Base-by-base conservation (phyloP, 768 basidiomycete genomes). In the Suillus discolor region DNA sequence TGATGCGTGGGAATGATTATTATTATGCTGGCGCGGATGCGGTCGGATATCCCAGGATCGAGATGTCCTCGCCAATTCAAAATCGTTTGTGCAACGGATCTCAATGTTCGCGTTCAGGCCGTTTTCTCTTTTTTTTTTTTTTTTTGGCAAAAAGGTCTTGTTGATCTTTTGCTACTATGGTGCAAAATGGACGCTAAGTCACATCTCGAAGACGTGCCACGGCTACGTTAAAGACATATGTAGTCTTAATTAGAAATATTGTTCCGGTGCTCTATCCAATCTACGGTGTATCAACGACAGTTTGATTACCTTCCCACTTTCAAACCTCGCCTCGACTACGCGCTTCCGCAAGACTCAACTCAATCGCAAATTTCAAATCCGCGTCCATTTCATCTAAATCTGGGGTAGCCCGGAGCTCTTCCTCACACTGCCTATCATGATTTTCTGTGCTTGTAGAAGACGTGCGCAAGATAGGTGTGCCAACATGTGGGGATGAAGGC, bases 261-360 rank as follows among this genome's bases (percentile, higher is more conserved):
- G 15, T 18, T 20, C 38, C 45, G 4, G 12, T 11, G 13, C 3
- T 23, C 25, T 39, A 39, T 41, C 41, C 39, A 41, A 59, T 25
- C 23, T 16, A 18, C 39, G 11, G 8, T 18, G 4, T 12, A 20
- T 36, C 25, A 57, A 20, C 36, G 41, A 15, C 45, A 31, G 31
- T 1, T 11, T 23, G 23, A 3, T 23, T 12, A 55, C 11, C 9
- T 11, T 11, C 11, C 31, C 18, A 28, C 31, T 61, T 64, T 62
- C 61, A 49, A 23, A 49, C 38, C 34, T 68, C 67, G 6, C 61
- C 65, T 25, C 61, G 65, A 42, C 67, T 68, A 16, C 62, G 65
- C 38, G 67, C 67, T 45, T 92, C 91, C 1, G 84, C 88, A 31
- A 92, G 80, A 72, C 91, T 92, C 74, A 92, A 72, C 75, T 89